Percentiles rank a stretch among this genome's conserved stretches.
phyloP scores from a whole-genome alignment of 345 rosid species.

The Eucalyptus cloeziana region DNA sequence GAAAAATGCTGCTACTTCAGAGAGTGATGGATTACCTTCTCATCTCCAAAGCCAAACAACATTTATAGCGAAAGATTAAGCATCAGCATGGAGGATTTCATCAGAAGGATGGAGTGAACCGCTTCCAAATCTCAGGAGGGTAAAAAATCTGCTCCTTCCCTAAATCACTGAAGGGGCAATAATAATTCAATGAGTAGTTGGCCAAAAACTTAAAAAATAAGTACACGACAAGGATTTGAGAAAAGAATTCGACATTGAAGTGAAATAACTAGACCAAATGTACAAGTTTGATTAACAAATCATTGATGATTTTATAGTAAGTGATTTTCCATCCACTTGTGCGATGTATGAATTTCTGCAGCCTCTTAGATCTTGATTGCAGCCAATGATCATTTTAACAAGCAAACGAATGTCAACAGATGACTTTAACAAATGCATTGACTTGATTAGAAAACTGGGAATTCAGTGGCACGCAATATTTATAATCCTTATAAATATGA shows the following conservation, averaged over 20 bases:
- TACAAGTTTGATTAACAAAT: not conserved
- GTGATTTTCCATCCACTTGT: not conserved
- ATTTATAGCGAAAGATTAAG: conserved; percentile 16
- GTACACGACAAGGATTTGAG: not conserved
- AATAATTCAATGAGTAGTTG: not conserved
- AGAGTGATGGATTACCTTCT: conserved; percentile 26
- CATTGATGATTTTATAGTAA: not conserved
- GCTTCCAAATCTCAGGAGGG: not conserved
- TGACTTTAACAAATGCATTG: not conserved
- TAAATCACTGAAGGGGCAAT: not conserved
- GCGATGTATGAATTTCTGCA: not conserved
- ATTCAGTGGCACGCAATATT: not conserved
- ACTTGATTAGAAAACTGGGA: not conserved
- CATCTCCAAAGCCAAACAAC: conserved; percentile 46
- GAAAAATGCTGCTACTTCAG: not conserved
- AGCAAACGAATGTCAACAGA: not conserved
- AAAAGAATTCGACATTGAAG: not conserved
- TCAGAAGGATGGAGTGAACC: not conserved
- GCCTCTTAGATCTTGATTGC: not conserved
- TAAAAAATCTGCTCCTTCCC: not conserved
- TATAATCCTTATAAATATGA: not conserved
- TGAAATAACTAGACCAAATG: not conserved
- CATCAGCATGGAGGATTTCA: conserved; percentile 7
- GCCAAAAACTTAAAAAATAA: not conserved
- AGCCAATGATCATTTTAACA: not conserved